phyloP scores from a whole-genome alignment of 805 yeast genomes.

The Lipomyces starkeyi region DNA sequence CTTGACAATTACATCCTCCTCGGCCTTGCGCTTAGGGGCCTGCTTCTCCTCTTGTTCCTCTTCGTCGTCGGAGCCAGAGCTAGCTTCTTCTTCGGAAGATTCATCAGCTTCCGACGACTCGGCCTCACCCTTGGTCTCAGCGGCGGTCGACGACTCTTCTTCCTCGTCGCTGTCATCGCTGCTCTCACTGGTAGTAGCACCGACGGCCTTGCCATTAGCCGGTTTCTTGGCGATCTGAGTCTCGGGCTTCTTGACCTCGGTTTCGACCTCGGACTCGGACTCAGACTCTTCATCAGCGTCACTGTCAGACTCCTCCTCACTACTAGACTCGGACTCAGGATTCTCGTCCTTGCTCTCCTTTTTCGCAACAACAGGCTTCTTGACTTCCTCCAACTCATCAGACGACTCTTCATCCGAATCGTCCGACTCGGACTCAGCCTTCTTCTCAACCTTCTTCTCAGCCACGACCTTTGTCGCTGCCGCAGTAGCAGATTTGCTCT shows the following conservation, averaged over 20 bases:
- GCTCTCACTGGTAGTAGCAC: constrained; percentile 36
- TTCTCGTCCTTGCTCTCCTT: constrained; percentile 19
- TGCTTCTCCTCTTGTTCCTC: constrained; percentile 43
- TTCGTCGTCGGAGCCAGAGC: constrained; percentile 45
- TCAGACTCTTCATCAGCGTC: constrained; percentile 44
- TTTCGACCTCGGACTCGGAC: constrained; percentile 43
- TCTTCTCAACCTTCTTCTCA: constrained; percentile 9
- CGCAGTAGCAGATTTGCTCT: constrained; percentile 21
- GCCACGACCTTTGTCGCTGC: background rate
- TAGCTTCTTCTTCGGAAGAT: constrained; percentile 38
- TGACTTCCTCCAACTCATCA: constrained; percentile 43
- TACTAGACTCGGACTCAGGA: constrained; percentile 30
- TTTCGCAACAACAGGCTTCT: constrained; percentile 10
- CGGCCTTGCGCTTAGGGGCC: constrained; percentile 51
- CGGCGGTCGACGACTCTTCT: constrained; percentile 18
- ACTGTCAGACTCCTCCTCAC: constrained; percentile 44
- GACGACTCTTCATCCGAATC: constrained; percentile 39
- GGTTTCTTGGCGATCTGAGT: constrained; percentile 20
- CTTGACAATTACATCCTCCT: constrained; percentile 51
- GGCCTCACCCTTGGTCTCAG: constrained; percentile 45
- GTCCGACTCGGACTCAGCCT: constrained; percentile 42
- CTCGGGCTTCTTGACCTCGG: constrained; percentile 26
- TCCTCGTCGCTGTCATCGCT: constrained; percentile 8
- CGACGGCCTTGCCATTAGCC: constrained; percentile 11
- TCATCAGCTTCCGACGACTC: constrained; percentile 42